phyloP scores from a whole-genome alignment of 148 eudicot species.

The Agrostemma githago region DNA sequence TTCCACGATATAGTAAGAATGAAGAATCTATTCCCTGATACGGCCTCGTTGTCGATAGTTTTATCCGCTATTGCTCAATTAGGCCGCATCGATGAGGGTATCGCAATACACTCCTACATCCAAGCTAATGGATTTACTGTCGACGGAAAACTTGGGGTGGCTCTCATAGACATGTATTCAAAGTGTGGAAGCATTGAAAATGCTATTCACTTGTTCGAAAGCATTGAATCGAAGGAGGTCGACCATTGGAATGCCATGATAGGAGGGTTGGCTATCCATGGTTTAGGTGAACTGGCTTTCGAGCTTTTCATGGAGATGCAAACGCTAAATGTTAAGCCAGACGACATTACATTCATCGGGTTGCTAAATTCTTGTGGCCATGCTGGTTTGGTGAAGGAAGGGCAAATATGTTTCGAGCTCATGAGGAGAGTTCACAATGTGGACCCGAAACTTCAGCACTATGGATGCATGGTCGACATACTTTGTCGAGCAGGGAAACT shows the following conservation, averaged over 20 bases:
- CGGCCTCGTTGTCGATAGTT: constrained; percentile 42
- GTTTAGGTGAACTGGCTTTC: constrained; percentile 57
- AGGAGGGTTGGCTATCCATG: constrained; percentile 70
- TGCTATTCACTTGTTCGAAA: constrained; percentile 48
- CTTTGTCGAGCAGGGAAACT: constrained; percentile 60
- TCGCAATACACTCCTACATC: constrained; percentile 43
- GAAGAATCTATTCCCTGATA: constrained; percentile 43
- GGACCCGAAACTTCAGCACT: constrained; percentile 65
- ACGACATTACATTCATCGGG: constrained; percentile 66
- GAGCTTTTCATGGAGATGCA: constrained; percentile 59
- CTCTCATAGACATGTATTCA: constrained; percentile 81
- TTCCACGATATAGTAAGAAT: constrained; percentile 34
- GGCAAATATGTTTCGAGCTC: constrained; percentile 57
- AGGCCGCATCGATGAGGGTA: constrained; percentile 53
- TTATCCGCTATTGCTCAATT: constrained; percentile 64
- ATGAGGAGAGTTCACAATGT: constrained; percentile 57
- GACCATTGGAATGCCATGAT: constrained; percentile 90
- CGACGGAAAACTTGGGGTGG: constrained; percentile 63
- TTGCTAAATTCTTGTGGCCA: constrained; percentile 70
- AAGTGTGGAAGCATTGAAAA: constrained; percentile 64
- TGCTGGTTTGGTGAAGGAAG: constrained; percentile 71
- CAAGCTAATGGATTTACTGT: constrained; percentile 28
- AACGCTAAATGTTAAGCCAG: constrained; percentile 39
- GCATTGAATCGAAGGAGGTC: constrained; percentile 32
- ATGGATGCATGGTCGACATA: constrained; percentile 77